These are phyloP conservation scores for Terfezia boudieri DNA, from an alignment of 495 filamentous ascomycete species.

Conservation along the genomic window DNA sequence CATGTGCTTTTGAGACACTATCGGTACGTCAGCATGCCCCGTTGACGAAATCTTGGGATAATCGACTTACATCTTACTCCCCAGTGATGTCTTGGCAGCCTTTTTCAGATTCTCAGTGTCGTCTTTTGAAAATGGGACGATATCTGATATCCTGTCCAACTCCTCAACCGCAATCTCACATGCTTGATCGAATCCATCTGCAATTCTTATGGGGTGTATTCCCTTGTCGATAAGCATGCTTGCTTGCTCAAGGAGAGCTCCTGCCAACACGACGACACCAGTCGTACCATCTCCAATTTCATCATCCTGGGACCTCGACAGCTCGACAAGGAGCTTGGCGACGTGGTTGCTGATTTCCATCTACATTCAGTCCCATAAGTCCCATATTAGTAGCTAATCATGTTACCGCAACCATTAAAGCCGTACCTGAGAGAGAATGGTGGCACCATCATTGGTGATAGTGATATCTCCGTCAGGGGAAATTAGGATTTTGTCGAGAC, in stretches of 20 bases:
- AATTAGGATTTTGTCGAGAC: slow-evolving; percentile 97
- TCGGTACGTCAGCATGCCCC: slow-evolving; percentile 13
- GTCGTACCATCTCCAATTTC: slow-evolving; percentile 98
- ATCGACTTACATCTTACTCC: slow-evolving; percentile 62
- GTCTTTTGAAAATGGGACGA: slow-evolving; percentile 58
- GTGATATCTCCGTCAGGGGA: slow-evolving; percentile 98
- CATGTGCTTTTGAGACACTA: slow-evolving; percentile 86
- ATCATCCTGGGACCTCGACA: slow-evolving; percentile 98
- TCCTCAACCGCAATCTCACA: slow-evolving; percentile 89
- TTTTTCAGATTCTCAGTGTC: slow-evolving; percentile 65
- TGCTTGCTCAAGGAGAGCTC: slow-evolving; percentile 89
- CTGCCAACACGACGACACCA: slow-evolving; percentile 88
- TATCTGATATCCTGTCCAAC: slow-evolving; percentile 80
- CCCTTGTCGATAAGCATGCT: slow-evolving; percentile 98
- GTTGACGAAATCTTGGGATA: background rate
- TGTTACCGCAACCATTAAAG: slow-evolving; percentile 8
- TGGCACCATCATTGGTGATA: slow-evolving; percentile 96
- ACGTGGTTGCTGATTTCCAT: slow-evolving; percentile 99
- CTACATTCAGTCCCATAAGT: slow-evolving; percentile 19
- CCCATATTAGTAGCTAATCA: background rate
- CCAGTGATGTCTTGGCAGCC: slow-evolving; percentile 88
- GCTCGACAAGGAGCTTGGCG: slow-evolving; percentile 83
- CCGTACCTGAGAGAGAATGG: slow-evolving; percentile 65
- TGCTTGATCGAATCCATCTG: slow-evolving; percentile 89
- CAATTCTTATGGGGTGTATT: slow-evolving; percentile 95